phyloP scores from a whole-genome alignment of 192 early-diverging fungal species.

The Hyaloraphidium curvatum region DNA sequence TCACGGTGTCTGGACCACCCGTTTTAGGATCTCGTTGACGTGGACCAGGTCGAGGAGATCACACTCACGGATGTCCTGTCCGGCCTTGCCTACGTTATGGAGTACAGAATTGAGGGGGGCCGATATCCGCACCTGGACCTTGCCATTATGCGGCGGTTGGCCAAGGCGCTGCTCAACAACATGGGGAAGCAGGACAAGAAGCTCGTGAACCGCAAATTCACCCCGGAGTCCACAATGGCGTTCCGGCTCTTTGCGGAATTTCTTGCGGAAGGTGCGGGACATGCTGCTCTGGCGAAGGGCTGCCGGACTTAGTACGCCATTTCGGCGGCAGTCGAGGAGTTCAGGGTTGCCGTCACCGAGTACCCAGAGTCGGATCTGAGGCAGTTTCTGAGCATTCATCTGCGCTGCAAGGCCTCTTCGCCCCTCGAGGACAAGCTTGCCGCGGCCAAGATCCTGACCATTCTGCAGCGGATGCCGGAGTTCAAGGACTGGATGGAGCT shows the following conservation, averaged over 20 bases:
- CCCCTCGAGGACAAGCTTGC: conserved; percentile 49
- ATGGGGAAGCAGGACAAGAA: conserved; percentile 38
- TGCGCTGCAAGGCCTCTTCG: conserved; percentile 43
- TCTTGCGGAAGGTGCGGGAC: conserved; percentile 40
- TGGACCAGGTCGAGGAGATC: conserved; percentile 39
- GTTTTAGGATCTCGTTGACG: conserved; percentile 71
- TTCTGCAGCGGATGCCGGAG: conserved; percentile 53
- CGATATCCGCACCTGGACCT: conserved; percentile 62
- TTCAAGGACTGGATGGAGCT: conserved; percentile 82
- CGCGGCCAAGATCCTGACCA: conserved; percentile 55
- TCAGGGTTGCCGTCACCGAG: conserved; percentile 58
- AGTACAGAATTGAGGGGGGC: conserved; percentile 72
- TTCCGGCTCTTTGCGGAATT: conserved; percentile 92
- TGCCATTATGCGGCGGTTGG: conserved; percentile 66
- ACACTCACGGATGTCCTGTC: conserved; percentile 62
- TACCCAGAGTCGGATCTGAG: conserved; percentile 62
- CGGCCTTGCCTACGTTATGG: conserved; percentile 83
- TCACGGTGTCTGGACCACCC: conserved; percentile 40
- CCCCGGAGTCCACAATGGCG: conserved; percentile 62
- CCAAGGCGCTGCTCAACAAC: conserved; percentile 65
- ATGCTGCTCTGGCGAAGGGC: not conserved
- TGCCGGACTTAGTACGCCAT: not conserved
- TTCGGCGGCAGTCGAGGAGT: conserved; percentile 46
- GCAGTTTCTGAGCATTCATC: conserved; percentile 53
- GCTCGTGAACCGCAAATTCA: conserved; percentile 34